Percentiles rank a stretch among this genome's conserved stretches.
These are phyloP conservation scores for Cyathus striatus DNA, from an alignment of 768 basidiomycete genomes.

Conservation along the genomic window DNA sequence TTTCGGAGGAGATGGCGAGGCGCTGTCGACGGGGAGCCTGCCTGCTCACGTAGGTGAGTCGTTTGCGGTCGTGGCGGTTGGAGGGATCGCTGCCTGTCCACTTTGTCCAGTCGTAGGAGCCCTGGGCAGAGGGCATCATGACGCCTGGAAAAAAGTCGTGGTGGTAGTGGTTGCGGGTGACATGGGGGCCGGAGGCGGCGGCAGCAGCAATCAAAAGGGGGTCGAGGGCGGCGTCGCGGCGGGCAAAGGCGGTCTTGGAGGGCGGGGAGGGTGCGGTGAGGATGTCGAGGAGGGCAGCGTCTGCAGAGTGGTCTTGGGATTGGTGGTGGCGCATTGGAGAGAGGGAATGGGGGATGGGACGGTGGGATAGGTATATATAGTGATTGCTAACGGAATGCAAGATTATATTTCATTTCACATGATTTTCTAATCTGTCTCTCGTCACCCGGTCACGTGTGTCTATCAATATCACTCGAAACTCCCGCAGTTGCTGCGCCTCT, in stretches of 20 bases:
- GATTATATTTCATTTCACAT: no score
- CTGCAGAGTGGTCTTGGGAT: constrained; percentile 25
- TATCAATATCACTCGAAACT: no score
- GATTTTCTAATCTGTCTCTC: no score
- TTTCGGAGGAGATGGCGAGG: constrained; percentile 17
- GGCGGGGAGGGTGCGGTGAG: constrained; percentile 51
- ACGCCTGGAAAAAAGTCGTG: constrained; percentile 73
- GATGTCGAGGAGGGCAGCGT: constrained; percentile 61
- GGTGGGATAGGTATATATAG: constrained; percentile 7
- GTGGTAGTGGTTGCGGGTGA: constrained; percentile 82
- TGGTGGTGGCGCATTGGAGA: constrained; percentile 16
- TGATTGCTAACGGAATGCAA: no score
- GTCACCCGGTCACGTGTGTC: no score
- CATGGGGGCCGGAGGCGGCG: constrained; percentile 66
- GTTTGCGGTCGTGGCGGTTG: constrained; percentile 34
- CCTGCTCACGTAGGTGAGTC: constrained; percentile 61
- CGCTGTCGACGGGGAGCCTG: constrained; percentile 71
- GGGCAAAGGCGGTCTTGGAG: constrained; percentile 37
- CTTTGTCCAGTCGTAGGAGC: constrained; percentile 55
- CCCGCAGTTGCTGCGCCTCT: no score
- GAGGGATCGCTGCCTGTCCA: constrained; percentile 39
- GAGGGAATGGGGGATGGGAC: constrained; percentile 5
- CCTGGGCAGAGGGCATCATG: constrained; percentile 45
- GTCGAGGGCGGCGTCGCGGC: constrained; percentile 72
- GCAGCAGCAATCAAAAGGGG: constrained; percentile 77